These are phyloP conservation scores for Solanum habrochaites DNA, from an alignment of 257 asterid species.

Conservation along the genomic window DNA sequence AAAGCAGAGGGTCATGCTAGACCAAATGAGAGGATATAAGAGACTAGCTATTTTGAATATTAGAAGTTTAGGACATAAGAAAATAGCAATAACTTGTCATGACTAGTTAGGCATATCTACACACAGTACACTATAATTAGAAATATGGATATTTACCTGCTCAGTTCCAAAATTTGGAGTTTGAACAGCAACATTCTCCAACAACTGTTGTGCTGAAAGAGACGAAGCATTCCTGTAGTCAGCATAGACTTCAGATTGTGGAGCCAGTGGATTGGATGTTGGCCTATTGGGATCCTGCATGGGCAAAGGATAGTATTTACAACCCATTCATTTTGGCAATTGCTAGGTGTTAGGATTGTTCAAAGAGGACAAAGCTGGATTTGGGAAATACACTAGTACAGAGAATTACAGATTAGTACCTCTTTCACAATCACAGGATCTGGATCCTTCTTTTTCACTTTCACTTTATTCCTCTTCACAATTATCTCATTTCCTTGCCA, in stretches of 20 bases:
- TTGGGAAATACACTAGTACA: background rate
- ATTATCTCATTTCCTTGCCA: slow-evolving; percentile 98
- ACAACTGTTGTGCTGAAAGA: slow-evolving; percentile 73
- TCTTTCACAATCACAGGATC: slow-evolving; percentile 21
- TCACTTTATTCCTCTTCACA: slow-evolving; percentile 76
- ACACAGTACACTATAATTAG: background rate
- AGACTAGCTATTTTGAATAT: background rate
- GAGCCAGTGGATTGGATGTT: slow-evolving; percentile 93
- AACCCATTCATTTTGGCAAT: background rate
- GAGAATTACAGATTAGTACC: slow-evolving; percentile 29
- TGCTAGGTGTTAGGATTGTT: background rate
- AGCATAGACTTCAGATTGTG: slow-evolving; percentile 65
- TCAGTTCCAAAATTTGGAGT: slow-evolving; percentile 98
- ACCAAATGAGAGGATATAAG: background rate
- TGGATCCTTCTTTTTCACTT: slow-evolving; percentile 56
- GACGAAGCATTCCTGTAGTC: slow-evolving; percentile 40
- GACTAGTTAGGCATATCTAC: background rate
- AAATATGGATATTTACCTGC: slow-evolving; percentile 38
- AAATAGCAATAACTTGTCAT: background rate
- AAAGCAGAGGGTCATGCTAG: slow-evolving; percentile 10
- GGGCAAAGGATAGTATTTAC: background rate
- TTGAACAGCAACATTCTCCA: slow-evolving; percentile 79
- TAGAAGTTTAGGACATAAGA: background rate
- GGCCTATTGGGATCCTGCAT: slow-evolving; percentile 76
- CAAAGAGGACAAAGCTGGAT: background rate